Conservation (phyloP, 495 filamentous ascomycete genomes). For the Hamigera avellanea region DNA sequence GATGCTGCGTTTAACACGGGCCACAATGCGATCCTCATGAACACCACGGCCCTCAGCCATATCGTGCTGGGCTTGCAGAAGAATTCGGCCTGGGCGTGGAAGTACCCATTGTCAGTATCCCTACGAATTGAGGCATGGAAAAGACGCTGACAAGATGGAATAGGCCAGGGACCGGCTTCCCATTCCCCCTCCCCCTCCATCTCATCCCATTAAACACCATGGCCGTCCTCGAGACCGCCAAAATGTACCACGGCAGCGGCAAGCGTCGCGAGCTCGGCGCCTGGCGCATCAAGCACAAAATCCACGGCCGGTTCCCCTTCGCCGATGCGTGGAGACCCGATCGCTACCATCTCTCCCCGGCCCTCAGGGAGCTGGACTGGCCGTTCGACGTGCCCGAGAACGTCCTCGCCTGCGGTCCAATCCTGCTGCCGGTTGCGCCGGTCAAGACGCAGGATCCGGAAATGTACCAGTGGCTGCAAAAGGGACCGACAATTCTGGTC, state of each 20-base stretch:
- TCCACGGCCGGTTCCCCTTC: slow-evolving; percentile 17
- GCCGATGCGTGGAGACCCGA: slow-evolving; percentile 22
- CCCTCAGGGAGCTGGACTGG: slow-evolving; percentile 33
- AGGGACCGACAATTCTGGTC: slow-evolving; percentile 34
- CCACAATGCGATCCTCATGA: slow-evolving; percentile 19
- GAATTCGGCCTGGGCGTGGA: slow-evolving; percentile 23
- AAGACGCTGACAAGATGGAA: slow-evolving; percentile 9
- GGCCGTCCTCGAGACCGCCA: slow-evolving; percentile 13
- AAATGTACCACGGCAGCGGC: slow-evolving; percentile 22
- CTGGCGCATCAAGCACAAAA: slow-evolving; percentile 16
- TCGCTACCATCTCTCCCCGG: slow-evolving; percentile 23
- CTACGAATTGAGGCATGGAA: not conserved
- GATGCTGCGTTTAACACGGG: slow-evolving; percentile 31
- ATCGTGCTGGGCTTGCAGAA: slow-evolving; percentile 34
- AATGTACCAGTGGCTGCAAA: slow-evolving; percentile 32
- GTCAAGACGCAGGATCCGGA: slow-evolving; percentile 27
- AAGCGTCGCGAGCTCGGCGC: slow-evolving; percentile 10
- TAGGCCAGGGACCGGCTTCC: slow-evolving; percentile 32
- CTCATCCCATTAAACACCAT: slow-evolving; percentile 28
- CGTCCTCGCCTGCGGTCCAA: slow-evolving; percentile 37
- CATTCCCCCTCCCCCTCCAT: slow-evolving; percentile 33
- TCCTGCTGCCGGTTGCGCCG: slow-evolving; percentile 20
- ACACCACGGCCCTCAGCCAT: slow-evolving; percentile 26
- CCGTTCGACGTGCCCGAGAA: slow-evolving; percentile 28
- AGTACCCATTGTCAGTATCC: slow-evolving; percentile 30